phyloP scores from a whole-genome alignment of 257 asterid genomes.

The Henckelia pumila region DNA sequence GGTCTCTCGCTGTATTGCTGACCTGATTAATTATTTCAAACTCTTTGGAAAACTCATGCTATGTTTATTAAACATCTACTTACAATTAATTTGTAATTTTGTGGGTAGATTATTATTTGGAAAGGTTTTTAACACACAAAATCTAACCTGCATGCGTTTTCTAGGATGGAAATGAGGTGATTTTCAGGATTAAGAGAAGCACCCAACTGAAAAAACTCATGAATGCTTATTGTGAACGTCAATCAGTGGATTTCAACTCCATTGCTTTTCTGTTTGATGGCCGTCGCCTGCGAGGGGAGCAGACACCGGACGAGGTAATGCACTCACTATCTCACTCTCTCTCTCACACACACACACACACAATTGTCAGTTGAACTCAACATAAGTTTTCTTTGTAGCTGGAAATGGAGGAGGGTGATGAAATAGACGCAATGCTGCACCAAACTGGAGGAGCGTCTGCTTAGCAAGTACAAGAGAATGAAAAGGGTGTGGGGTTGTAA shows the following conservation, averaged over 20 bases:
- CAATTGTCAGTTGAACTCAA: neutral
- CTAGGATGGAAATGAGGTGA: conserved; percentile 51
- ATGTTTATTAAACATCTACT: too few species aligned
- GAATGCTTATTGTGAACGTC: conserved; percentile 71
- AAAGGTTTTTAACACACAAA: neutral
- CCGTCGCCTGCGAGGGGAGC: conserved; percentile 45
- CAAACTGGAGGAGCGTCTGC: conserved; percentile 41
- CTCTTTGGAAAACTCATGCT: neutral
- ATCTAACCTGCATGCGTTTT: conserved; percentile 6
- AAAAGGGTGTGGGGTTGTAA: neutral
- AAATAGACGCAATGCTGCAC: conserved; percentile 51
- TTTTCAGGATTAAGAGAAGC: conserved; percentile 69
- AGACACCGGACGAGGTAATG: conserved; percentile 55
- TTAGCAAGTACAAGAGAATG: neutral
- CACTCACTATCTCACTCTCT: neutral
- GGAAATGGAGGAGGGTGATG: conserved; percentile 53
- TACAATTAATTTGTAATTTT: too few species aligned
- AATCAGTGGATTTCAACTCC: conserved; percentile 50
- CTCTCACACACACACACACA: neutral
- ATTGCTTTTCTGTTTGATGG: conserved; percentile 67
- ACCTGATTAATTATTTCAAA: neutral
- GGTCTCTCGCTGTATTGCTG: neutral
- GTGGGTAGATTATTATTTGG: too few species aligned
- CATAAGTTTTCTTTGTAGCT: conserved; percentile 27
- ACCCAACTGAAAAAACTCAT: conserved; percentile 69